Evolutionary conservation across 1,284 basidiomycete species (phyloP), one percentile per base, ranked within the genome.

Genomic region (Leccinum huronense): DNA sequence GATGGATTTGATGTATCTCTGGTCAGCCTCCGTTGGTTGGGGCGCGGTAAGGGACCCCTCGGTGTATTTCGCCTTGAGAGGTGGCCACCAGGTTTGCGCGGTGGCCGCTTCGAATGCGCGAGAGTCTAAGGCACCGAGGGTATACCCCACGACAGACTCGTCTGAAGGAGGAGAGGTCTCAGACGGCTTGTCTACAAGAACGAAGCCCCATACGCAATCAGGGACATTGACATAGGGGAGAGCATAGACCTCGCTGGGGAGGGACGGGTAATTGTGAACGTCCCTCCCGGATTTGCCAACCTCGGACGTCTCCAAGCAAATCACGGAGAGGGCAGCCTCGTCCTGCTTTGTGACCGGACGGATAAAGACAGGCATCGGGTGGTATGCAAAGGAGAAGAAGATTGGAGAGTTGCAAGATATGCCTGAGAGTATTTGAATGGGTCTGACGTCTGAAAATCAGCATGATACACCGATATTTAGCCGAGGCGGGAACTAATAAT

Each of bases 291-390:
- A 86, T 66, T 77, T 76, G 54, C 91, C 90, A 40, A 88, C 88
- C 64, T 89, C 81, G 13, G 82, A 88, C 3, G 90, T 93, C 62
- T 89, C 80, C 48, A 93, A 81, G 72, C 90, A 93, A 69, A 93
- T 89, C 60, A 77, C 81, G 62, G 86, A 88, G 57, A 93, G 77
- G 0, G 84, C 80, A 2, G 78, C 72, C 13, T 80, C 80, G 69
- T 93, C 90, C 14, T 75, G 75, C 62, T 79, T 77, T 40, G 78
- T 81, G n/a, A 81, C 87, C 68, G 74, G 80, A 65, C 88, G 87
- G 68, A 91, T 85, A 61, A 71, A 76, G 60, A 82, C 65, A 33
- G 81, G 63, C 84, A 86, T 85, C 11, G 38, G 23, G 33, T 48
- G 53, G 27, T 56, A 60, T 54, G 48, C 48, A 40, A 57, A 34